Conservation (phyloP, 441 rosid genomes). For the Melastoma candidum region DNA sequence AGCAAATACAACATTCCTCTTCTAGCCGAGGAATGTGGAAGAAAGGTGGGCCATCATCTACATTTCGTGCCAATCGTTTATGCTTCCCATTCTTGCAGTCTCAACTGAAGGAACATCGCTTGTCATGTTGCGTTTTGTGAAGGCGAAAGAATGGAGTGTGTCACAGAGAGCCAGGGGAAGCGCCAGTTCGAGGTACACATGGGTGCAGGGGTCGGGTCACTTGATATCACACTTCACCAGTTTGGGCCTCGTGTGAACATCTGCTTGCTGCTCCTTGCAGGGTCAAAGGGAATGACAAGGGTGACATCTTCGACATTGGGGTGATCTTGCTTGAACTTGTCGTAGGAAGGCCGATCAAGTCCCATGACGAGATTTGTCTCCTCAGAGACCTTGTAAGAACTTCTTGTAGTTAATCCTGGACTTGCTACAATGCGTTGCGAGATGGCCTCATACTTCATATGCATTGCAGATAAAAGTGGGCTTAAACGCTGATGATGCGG, state of each 20-base stretch:
- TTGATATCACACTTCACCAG: not conserved
- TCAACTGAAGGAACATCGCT: not conserved
- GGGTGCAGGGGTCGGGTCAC: too few relatives aligned
- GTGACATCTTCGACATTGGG: slow-evolving; percentile 43
- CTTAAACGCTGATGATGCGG: slow-evolving; percentile 24
- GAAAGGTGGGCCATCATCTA: slow-evolving; percentile 15
- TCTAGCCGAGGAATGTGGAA: slow-evolving; percentile 20
- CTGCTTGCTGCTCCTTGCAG: slow-evolving; percentile 18
- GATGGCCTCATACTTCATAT: not conserved
- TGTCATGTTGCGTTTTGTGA: not conserved
- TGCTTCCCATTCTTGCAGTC: not conserved
- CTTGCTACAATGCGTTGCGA: not conserved
- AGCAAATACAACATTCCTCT: slow-evolving; percentile 28
- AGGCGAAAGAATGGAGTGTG: too few relatives aligned
- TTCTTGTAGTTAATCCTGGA: not conserved
- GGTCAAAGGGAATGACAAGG: slow-evolving; percentile 20
- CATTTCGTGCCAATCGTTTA: not conserved
- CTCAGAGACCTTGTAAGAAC: slow-evolving; percentile 39
- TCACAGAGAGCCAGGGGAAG: too few relatives aligned
- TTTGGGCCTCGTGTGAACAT: not conserved
- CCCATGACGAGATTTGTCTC: slow-evolving; percentile 24
- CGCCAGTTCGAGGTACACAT: too few relatives aligned
- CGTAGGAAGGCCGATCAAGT: slow-evolving; percentile 37
- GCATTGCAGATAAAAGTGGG: slow-evolving; percentile 31
- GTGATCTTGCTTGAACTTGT: slow-evolving; percentile 50